Conservation (phyloP, 345 rosid genomes). For the Eucalyptus fibrosa region DNA sequence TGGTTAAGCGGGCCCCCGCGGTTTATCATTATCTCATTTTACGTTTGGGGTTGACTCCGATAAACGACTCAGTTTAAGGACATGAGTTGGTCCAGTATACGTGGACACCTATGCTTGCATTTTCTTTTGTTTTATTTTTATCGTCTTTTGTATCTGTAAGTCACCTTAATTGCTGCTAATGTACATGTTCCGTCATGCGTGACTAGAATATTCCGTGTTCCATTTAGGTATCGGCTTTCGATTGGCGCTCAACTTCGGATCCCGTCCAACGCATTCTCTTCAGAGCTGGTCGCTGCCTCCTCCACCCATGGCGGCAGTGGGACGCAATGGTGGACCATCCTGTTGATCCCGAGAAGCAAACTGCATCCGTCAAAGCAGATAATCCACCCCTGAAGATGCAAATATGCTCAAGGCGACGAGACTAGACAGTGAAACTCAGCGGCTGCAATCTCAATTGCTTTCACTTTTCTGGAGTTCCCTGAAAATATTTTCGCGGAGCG, state of each 20-base stretch:
- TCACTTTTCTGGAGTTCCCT: background rate
- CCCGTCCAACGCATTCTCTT: conserved; percentile 70
- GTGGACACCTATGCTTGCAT: background rate
- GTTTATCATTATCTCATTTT: too few relatives aligned
- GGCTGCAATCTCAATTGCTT: background rate
- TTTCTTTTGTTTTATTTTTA: background rate
- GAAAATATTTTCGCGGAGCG: background rate
- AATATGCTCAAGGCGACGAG: background rate
- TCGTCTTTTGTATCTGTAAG: background rate
- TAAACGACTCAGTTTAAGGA: too few relatives aligned
- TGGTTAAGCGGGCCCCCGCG: too few relatives aligned
- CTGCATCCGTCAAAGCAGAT: background rate
- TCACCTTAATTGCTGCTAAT: background rate
- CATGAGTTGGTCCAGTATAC: too few relatives aligned
- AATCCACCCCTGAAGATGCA: background rate
- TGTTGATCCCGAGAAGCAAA: conserved; percentile 23
- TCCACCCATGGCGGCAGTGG: conserved; percentile 78
- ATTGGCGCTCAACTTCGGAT: conserved; percentile 88
- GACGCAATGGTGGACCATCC: conserved; percentile 77
- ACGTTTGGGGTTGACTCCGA: too few relatives aligned
- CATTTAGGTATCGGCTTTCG: conserved; percentile 73
- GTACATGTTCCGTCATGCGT: background rate
- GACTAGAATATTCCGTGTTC: background rate
- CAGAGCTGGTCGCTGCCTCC: conserved; percentile 93
- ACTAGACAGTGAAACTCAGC: background rate